Evolutionary conservation across 441 rosid species (phyloP).

Genomic region (Bocquillonia castaneifolia): DNA sequence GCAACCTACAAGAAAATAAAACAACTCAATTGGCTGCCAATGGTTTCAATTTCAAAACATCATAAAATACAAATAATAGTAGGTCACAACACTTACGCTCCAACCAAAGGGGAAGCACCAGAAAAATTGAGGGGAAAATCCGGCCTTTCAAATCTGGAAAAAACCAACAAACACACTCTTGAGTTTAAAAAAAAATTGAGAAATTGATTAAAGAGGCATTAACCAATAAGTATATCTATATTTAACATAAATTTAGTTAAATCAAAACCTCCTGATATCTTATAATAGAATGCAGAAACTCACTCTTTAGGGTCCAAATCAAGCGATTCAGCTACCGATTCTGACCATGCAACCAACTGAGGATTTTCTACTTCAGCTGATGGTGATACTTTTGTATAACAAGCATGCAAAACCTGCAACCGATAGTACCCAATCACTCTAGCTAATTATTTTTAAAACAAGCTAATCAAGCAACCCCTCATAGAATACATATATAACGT

Average conservation of each 20-base stretch:
- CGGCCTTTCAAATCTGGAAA: constrained; percentile 78
- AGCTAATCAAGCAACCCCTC: too few species aligned
- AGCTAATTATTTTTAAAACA: too few species aligned
- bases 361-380: constrained; percentile 85
- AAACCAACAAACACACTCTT: background rate
- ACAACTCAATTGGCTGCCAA: background rate
- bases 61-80: background rate
- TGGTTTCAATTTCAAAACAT: too few species aligned
- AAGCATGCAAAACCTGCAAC: constrained; percentile 71
- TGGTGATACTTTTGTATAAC: constrained; percentile 81
- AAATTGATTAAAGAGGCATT: too few species aligned
- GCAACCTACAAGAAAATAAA: constrained; percentile 40
- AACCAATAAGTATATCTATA: too few species aligned
- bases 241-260: too few species aligned
- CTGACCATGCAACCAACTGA: constrained; percentile 92
- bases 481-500: too few species aligned
- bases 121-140: constrained; percentile 76
- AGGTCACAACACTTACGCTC: constrained; percentile 54
- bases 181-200: background rate
- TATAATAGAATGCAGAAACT: constrained; percentile 23
- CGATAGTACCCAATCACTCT: background rate
- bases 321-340: constrained; percentile 69
- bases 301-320: constrained; percentile 90
- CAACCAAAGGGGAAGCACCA: constrained; percentile 68
- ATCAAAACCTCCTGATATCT: too few species aligned